Evolutionary conservation across 129 eudicot species (phyloP), one percentile per base, ranked within the genome.

Genomic region (Mikania micrantha): DNA sequence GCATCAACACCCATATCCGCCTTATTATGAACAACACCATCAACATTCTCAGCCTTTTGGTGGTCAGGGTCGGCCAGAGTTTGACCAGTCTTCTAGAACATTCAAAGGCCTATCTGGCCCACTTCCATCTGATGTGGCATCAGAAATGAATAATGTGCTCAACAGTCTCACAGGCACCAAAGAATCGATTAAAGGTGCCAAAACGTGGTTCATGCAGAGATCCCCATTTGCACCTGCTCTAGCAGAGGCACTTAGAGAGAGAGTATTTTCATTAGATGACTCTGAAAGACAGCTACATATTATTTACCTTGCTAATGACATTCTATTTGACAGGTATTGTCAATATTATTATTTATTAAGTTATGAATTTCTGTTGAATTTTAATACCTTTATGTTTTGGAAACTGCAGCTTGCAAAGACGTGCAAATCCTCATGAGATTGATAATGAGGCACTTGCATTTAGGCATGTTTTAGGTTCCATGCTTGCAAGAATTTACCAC

Each of bases 161-260:
- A 85, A 77, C 75, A 85, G 70, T 64, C 90, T 94, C 75, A 86
- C 90, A 47, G 99, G 99, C 59, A 94, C 99, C 16, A 89, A 94
- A 78, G 99, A 94, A 76, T 94, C 97, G 1, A 94, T 89, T 9
- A 94, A 89, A 81, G 88, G 97, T 25, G 97, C 99, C 21, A 94
- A 94, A 77, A 82, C 83, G 72, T 94, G 99, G 99, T 94, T 94
- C 74, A 94, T 94, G 99, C 99, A 94, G 72, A 81, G 99, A 71
- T 77, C 97, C 29, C 93, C 96, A 0, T 94, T 94, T 73, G 86
- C 84, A 64, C 90, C 96, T 5, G 90, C 83, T 31, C 77, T 94
- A 66, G 95, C 97, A 44, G 96, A 94, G 76, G 93, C 97, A 45
- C 90, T 94, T 44, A 84, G 90, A 60, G 99, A 94, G 64, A 67